phyloP scores from a whole-genome alignment of 441 rosid genomes.

The Pelargonium myrrhifolium region DNA sequence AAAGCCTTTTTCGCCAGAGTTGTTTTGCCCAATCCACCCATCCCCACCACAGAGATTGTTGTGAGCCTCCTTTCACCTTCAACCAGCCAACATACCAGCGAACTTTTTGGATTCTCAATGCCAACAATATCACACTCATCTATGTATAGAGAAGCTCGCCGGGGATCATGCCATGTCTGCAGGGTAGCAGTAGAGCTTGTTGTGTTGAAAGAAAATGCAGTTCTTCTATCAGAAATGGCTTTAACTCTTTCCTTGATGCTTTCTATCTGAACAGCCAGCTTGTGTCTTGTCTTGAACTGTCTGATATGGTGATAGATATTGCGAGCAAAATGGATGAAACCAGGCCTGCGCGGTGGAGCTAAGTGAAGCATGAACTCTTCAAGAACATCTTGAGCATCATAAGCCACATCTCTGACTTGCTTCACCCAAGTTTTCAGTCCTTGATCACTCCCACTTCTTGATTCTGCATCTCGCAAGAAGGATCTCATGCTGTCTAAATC shows the following conservation, averaged over 20 bases:
- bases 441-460: constrained; percentile 10
- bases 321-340: not conserved
- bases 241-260: not conserved
- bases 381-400: constrained; percentile 15
- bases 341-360: not conserved
- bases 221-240: not conserved
- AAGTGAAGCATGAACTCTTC: constrained; percentile 11
- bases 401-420: constrained; percentile 16
- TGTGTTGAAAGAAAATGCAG: not conserved
- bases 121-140: constrained; percentile 13
- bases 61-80: not conserved
- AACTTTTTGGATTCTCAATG: constrained; percentile 10
- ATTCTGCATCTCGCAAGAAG: constrained; percentile 11
- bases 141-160: constrained; percentile 10
- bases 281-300: constrained; percentile 10
- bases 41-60: constrained; percentile 6
- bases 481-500: constrained; percentile 14
- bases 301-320: not conserved
- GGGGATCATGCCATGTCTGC: constrained; percentile 13
- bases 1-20: not conserved
- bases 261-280: constrained; percentile 6
- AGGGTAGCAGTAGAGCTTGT: constrained; percentile 3
- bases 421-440: constrained; percentile 17
- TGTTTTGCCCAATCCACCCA: constrained; percentile 2
- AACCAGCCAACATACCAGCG: not conserved